Conservation (phyloP, 257 asterid genomes). For the Solanum neorickii region DNA sequence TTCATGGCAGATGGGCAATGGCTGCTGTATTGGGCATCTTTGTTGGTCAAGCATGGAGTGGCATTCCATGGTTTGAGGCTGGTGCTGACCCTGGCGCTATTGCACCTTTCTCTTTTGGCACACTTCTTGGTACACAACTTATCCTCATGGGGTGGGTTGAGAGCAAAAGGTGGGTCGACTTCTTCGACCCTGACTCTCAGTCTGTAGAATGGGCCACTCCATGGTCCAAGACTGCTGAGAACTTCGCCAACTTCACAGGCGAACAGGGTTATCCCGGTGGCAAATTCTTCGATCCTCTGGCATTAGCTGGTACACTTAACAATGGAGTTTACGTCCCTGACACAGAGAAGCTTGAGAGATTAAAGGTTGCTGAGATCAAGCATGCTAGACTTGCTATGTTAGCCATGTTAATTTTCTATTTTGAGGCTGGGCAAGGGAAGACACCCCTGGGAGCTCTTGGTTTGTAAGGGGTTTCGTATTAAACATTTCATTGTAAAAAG, state of each 20-base stretch:
- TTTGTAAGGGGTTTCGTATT: conserved; percentile 20
- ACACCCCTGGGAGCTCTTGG: conserved; percentile 98
- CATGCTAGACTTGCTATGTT: conserved; percentile 93
- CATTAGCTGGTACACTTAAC: conserved; percentile 51
- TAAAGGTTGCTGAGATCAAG: conserved; percentile 93
- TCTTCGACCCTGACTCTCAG: conserved; percentile 85
- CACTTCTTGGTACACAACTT: conserved; percentile 89
- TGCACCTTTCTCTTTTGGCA: conserved; percentile 91
- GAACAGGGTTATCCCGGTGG: conserved; percentile 98
- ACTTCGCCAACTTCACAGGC: conserved; percentile 76
- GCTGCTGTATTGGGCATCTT: conserved; percentile 85
- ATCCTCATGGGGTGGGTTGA: conserved; percentile 99
- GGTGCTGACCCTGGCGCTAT: conserved; percentile 93
- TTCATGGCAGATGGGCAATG: conserved; percentile 99
- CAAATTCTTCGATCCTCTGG: conserved; percentile 77
- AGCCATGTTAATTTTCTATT: conserved; percentile 89
- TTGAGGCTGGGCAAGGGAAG: conserved; percentile 97
- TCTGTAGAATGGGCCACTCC: conserved; percentile 97
- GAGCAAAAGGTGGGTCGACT: conserved; percentile 97
- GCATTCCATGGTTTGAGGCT: conserved; percentile 92
- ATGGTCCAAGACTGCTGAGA: conserved; percentile 81
- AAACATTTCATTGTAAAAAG: conserved; percentile 18
- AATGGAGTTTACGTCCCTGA: conserved; percentile 70
- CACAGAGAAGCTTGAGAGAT: conserved; percentile 74
- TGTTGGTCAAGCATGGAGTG: conserved; percentile 92